Percentiles rank a stretch among this genome's conserved stretches.
These are phyloP conservation scores for Termitomyces sp. DNA, from an alignment of 768 basidiomycete species.

Conservation along the genomic window DNA sequence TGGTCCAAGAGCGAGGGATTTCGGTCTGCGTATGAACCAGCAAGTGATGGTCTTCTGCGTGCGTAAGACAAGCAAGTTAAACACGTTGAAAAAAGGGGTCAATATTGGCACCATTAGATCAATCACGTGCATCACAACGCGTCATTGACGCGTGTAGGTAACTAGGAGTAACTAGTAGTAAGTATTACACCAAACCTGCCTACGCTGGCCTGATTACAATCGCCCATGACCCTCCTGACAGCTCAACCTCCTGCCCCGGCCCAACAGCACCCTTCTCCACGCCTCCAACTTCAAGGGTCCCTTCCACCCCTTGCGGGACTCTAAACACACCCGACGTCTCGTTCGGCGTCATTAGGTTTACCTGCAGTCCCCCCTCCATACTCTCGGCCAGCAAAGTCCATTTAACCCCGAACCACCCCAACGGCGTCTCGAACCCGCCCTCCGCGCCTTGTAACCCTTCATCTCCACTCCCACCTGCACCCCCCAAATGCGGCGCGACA, in stretches of 20 bases:
- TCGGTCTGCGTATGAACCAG: no score
- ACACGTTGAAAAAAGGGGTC: no score
- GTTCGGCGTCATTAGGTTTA: slow-evolving; percentile 27
- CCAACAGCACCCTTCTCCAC: slow-evolving; percentile 11
- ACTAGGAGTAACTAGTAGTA: no score
- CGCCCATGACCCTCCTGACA: background rate
- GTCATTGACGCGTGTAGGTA: no score
- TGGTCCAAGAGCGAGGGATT: no score
- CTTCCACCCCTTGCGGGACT: slow-evolving; percentile 30
- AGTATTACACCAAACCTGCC: background rate
- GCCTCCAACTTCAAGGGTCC: slow-evolving; percentile 27
- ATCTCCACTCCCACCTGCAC: no score
- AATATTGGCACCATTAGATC: no score
- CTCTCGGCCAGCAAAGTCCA: slow-evolving; percentile 31
- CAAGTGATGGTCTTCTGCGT: no score
- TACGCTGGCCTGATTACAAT: background rate
- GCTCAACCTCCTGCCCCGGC: slow-evolving; percentile 5
- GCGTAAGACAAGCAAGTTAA: no score
- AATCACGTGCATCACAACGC: no score
- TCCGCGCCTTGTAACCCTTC: slow-evolving; percentile 38
- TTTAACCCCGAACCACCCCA: slow-evolving; percentile 49
- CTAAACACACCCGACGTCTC: slow-evolving; percentile 23
- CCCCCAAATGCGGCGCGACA: slow-evolving; percentile 43
- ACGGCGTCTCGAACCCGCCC: slow-evolving; percentile 52
- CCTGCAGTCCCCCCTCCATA: slow-evolving; percentile 8